Evolutionary conservation across 768 basidiomycete genomes (phyloP).

Genomic region (Lactarius indigo): DNA sequence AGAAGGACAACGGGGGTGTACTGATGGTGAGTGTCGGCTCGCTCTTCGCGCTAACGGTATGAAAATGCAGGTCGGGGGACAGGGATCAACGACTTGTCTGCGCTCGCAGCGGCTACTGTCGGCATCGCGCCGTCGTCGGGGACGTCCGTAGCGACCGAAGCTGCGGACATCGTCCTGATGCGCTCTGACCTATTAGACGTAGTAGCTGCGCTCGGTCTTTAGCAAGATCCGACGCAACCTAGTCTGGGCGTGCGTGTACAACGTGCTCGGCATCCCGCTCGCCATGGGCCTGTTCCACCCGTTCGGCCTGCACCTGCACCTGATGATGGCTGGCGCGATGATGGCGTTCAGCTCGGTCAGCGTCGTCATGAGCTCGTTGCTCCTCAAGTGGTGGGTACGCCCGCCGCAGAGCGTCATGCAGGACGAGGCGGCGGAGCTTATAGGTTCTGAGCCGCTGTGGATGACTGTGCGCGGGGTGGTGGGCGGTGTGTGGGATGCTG

Average conservation of each 20-base stretch:
- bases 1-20: slow-evolving; percentile 64
- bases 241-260: slow-evolving; percentile 95
- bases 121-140: slow-evolving; percentile 96
- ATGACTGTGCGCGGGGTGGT: slow-evolving; percentile 41
- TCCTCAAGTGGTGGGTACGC: slow-evolving; percentile 80
- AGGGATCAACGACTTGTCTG: slow-evolving; percentile 99
- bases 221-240: slow-evolving; percentile 88
- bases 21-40: slow-evolving; percentile 86
- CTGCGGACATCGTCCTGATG: slow-evolving; percentile 98
- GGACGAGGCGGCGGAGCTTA: slow-evolving; percentile 37
- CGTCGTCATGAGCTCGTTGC: slow-evolving; percentile 87
- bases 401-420: slow-evolving; percentile 70
- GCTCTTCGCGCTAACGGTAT: neutral
- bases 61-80: slow-evolving; percentile 81
- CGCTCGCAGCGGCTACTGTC: slow-evolving; percentile 91
- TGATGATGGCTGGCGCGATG: slow-evolving; percentile 97
- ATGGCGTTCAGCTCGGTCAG: slow-evolving; percentile 98
- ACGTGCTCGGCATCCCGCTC: slow-evolving; percentile 88
- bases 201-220: slow-evolving; percentile 91
- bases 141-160: slow-evolving; percentile 96
- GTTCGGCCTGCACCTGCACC: slow-evolving; percentile 87
- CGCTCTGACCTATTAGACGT: slow-evolving; percentile 95
- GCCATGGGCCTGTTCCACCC: slow-evolving; percentile 98
- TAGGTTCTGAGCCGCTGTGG: slow-evolving; percentile 35
- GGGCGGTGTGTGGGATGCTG: slow-evolving; percentile 42